A percentile compares a stretch with the other conserved stretches of the same genome.
These are phyloP conservation scores for Dittrichia graveolens DNA, from an alignment of 129 eudicot species.

Conservation along the genomic window DNA sequence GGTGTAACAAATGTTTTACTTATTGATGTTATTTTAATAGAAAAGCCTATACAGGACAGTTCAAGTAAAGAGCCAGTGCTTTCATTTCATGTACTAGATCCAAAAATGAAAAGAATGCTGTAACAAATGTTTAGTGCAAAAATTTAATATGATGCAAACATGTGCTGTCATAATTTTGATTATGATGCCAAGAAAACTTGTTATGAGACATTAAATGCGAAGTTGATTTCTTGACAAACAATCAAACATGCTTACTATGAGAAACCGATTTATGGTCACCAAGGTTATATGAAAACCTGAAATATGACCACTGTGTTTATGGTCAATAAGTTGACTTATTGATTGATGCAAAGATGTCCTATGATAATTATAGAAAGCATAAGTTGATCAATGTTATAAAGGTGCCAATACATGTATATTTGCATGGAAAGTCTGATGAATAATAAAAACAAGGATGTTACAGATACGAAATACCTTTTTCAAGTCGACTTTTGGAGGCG, in stretches of 20 bases:
- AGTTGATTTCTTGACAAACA: neutral
- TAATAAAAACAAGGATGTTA: conserved; percentile 1
- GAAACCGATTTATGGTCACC: neutral
- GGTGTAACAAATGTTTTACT: too few relatives aligned
- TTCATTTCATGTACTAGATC: too few relatives aligned
- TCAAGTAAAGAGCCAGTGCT: too few relatives aligned
- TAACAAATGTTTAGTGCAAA: conserved; percentile 8
- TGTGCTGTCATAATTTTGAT: conserved; percentile 2
- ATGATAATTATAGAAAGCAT: too few relatives aligned
- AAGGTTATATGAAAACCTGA: neutral
- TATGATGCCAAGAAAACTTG: neutral
- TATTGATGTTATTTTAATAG: neutral
- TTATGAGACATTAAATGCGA: too few relatives aligned
- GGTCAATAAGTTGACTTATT: too few relatives aligned
- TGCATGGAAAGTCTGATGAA: neutral
- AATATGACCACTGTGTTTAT: too few relatives aligned
- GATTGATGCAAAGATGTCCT: too few relatives aligned
- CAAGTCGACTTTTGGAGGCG: conserved; percentile 45
- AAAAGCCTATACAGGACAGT: neutral
- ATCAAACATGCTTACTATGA: neutral
- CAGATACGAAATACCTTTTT: conserved; percentile 36
- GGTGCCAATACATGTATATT: too few relatives aligned
- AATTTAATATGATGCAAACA: conserved; percentile 3
- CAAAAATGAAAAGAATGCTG: too few relatives aligned
- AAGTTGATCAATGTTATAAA: too few relatives aligned